Conservation (phyloP, 2,329 filamentous ascomycete species). For the Nemania bipapillata region DNA sequence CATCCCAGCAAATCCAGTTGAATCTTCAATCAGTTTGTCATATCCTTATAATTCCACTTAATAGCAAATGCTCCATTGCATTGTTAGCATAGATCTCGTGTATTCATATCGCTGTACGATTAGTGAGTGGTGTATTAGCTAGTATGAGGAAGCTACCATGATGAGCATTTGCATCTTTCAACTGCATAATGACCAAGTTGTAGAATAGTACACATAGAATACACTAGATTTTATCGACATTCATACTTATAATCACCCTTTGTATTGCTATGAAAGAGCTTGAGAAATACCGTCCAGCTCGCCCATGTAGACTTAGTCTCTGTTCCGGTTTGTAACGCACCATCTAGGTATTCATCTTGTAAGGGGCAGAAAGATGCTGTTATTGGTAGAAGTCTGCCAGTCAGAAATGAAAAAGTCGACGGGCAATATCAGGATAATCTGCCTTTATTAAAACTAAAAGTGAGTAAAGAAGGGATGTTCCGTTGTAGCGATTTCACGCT, state of each 20-base stretch:
- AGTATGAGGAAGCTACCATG: background rate
- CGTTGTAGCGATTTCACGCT: background rate
- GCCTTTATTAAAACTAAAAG: background rate
- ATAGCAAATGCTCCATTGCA: background rate
- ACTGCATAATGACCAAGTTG: background rate
- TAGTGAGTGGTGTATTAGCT: conserved; percentile 24
- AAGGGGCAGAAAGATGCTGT: background rate
- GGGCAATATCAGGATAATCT: background rate
- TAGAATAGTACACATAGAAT: background rate
- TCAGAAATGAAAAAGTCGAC: background rate
- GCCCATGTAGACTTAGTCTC: background rate
- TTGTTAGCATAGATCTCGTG: conserved; percentile 33
- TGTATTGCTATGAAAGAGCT: no score
- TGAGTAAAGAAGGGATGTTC: background rate
- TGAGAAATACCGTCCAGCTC: background rate
- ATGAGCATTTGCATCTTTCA: background rate
- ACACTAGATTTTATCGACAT: background rate
- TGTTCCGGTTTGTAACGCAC: background rate
- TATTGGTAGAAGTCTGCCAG: background rate
- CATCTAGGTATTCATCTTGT: background rate
- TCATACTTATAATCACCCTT: no score
- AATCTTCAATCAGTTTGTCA: background rate
- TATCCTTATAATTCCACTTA: background rate
- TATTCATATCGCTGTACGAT: conserved; percentile 42
- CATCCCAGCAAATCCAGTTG: background rate